Conservation (phyloP, 1,139 yeast species). For the Pichia sp. region DNA sequence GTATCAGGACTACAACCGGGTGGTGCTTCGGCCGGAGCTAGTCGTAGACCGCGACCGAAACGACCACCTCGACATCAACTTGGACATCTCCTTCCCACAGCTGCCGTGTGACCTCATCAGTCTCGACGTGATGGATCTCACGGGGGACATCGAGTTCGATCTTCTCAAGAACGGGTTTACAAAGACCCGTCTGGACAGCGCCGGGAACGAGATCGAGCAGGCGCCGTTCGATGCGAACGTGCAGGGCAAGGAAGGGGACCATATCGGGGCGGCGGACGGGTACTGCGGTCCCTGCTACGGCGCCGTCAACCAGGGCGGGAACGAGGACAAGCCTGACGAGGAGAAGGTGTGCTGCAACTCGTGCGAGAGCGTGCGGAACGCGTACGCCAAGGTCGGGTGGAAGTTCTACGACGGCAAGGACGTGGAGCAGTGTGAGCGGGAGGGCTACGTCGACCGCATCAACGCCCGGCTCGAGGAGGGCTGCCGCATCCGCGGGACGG, state of each 20-base stretch:
- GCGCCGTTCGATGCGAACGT: constrained; percentile 32
- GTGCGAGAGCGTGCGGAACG: constrained; percentile 75
- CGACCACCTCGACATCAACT: constrained; percentile 66
- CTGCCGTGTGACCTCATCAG: constrained; percentile 72
- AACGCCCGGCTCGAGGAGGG: constrained; percentile 70
- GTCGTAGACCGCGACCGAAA: constrained; percentile 85
- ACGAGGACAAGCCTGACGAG: constrained; percentile 37
- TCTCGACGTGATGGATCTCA: constrained; percentile 72
- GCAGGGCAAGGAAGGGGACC: constrained; percentile 25
- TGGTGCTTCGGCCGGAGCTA: constrained; percentile 72
- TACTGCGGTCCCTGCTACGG: constrained; percentile 94
- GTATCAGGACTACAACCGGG: constrained; percentile 64
- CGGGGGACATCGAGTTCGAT: constrained; percentile 80
- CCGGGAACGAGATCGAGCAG: constrained; percentile 40
- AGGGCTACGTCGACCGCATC: constrained; percentile 69
- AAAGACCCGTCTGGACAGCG: constrained; percentile 55
- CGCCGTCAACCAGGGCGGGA: constrained; percentile 59
- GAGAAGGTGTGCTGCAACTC: constrained; percentile 71
- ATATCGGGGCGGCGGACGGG: constrained; percentile 23
- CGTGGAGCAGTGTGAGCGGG: constrained; percentile 84
- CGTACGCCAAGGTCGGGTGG: constrained; percentile 79
- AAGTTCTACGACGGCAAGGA: constrained; percentile 84
- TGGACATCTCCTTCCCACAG: constrained; percentile 78
- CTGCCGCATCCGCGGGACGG: constrained; percentile 77
- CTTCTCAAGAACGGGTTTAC: constrained; percentile 65